Percentiles rank a stretch among this genome's conserved stretches.
These are phyloP conservation scores for Blastobotrys attinorum DNA, from an alignment of 805 yeast genomes.

Conservation along the genomic window DNA sequence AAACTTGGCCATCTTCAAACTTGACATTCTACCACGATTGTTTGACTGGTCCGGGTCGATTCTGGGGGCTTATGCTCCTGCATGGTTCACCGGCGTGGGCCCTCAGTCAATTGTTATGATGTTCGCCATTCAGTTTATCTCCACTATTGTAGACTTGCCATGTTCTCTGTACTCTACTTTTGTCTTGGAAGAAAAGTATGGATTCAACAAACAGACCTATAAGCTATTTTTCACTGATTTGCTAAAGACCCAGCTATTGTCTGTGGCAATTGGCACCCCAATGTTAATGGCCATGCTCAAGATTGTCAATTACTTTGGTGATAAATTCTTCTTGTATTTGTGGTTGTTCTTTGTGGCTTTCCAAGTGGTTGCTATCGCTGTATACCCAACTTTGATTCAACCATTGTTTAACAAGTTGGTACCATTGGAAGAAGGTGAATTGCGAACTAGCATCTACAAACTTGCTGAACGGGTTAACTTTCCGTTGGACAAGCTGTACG, in stretches of 20 bases:
- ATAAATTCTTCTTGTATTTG: slow-evolving; percentile 71
- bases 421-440: slow-evolving; percentile 84
- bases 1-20: slow-evolving; percentile 50
- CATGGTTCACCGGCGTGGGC: slow-evolving; percentile 43
- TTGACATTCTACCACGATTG: slow-evolving; percentile 54
- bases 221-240: slow-evolving; percentile 66
- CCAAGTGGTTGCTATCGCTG: slow-evolving; percentile 65
- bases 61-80: slow-evolving; percentile 25
- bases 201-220: slow-evolving; percentile 81
- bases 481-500: slow-evolving; percentile 81
- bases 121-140: slow-evolving; percentile 40
- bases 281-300: slow-evolving; percentile 66
- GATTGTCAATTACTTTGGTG: slow-evolving; percentile 74
- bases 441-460: slow-evolving; percentile 70
- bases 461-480: slow-evolving; percentile 69
- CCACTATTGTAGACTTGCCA: slow-evolving; percentile 57
- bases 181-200: slow-evolving; percentile 85
- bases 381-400: slow-evolving; percentile 78
- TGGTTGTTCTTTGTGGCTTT: slow-evolving; percentile 63
- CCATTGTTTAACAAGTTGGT: slow-evolving; percentile 89
- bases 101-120: slow-evolving; percentile 66
- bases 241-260: slow-evolving; percentile 50
- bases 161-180: slow-evolving; percentile 68
- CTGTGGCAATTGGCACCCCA: slow-evolving; percentile 60
- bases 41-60: slow-evolving; percentile 45